phyloP scores from a whole-genome alignment of 1,284 basidiomycete species.

The Cutaneotrichosporon spelunceum region DNA sequence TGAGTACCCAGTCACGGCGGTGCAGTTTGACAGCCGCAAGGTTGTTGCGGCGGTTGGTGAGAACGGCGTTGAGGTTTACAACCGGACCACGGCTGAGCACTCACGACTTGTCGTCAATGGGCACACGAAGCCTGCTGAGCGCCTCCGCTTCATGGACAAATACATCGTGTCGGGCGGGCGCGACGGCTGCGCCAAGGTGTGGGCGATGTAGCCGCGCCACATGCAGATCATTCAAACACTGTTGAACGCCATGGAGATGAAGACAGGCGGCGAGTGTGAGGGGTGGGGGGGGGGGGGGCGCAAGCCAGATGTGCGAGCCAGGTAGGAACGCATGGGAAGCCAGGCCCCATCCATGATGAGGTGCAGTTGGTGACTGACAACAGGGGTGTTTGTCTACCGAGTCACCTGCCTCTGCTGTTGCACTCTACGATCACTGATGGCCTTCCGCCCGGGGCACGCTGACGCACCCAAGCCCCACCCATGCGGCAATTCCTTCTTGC shows the following conservation, averaged over 20 bases:
- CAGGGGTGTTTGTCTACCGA: too few species aligned
- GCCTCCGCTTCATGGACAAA: constrained; percentile 90
- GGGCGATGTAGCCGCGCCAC: constrained; percentile 66
- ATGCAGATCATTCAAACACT: not conserved
- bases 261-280: too few species aligned
- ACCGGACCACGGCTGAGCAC: constrained; percentile 88
- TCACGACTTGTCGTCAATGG: constrained; percentile 82
- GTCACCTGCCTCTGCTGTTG: too few species aligned
- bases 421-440: too few species aligned
- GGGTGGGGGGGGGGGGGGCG: too few species aligned
- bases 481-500: too few species aligned
- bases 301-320: too few species aligned
- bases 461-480: too few species aligned
- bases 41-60: constrained; percentile 91
- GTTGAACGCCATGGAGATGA: not conserved
- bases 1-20: constrained; percentile 81
- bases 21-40: constrained; percentile 95
- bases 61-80: constrained; percentile 92
- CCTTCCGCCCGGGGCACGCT: too few species aligned
- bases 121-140: constrained; percentile 85
- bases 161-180: constrained; percentile 89
- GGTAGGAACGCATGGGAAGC: too few species aligned
- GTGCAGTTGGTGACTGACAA: too few species aligned
- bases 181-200: constrained; percentile 86
- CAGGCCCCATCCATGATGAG: too few species aligned